These are phyloP conservation scores for Quambalaria eucalypti DNA, from an alignment of 1,284 basidiomycete genomes.

Conservation along the genomic window DNA sequence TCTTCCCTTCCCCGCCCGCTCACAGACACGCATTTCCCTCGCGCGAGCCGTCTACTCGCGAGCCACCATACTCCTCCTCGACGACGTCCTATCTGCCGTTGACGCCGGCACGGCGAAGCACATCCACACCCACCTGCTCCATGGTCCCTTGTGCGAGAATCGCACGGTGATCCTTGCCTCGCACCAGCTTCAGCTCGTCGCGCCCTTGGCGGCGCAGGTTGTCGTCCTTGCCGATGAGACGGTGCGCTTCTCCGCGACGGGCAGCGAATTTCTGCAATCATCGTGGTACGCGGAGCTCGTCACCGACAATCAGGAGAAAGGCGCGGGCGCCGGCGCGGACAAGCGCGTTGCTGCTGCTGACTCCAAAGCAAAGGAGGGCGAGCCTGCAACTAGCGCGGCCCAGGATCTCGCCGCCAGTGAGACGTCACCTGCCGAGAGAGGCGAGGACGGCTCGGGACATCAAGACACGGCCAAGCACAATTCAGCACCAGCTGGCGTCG, in stretches of 20 bases:
- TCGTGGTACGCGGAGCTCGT: not conserved
- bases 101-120: slow-evolving; percentile 59
- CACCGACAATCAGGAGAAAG: slow-evolving; percentile 47
- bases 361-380: not conserved
- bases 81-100: slow-evolving; percentile 50
- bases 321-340: too few species aligned
- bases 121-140: slow-evolving; percentile 19
- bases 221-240: slow-evolving; percentile 26
- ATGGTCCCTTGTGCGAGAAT: slow-evolving; percentile 45
- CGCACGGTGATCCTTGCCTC: slow-evolving; percentile 67
- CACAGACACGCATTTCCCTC: slow-evolving; percentile 14
- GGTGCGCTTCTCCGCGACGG: not conserved
- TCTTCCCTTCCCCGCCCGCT: too few species aligned
- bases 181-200: slow-evolving; percentile 49
- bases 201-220: slow-evolving; percentile 16
- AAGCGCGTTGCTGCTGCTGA: not conserved
- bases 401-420: slow-evolving; percentile 1
- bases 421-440: too few species aligned
- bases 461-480: not conserved
- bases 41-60: slow-evolving; percentile 39
- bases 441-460: not conserved
- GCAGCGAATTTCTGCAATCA: slow-evolving; percentile 9
- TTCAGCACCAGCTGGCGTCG: slow-evolving; percentile 44
- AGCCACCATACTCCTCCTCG: slow-evolving; percentile 26
- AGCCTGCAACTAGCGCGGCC: too few species aligned